Conservation (phyloP, 2,329 filamentous ascomycete genomes). For the Colletotrichum gloeosporioides region DNA sequence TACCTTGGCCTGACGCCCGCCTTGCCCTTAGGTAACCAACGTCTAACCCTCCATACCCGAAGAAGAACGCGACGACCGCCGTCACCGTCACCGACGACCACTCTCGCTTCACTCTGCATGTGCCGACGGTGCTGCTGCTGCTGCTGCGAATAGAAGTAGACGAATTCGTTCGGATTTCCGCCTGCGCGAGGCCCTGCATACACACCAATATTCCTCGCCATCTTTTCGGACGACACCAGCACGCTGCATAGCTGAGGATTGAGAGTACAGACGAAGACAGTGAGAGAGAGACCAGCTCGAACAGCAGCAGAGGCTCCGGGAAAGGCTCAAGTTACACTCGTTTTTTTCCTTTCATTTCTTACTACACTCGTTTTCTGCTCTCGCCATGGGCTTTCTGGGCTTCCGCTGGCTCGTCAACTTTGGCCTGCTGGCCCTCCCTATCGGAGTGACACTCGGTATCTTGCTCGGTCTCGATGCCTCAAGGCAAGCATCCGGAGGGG, state of each 20-base stretch:
- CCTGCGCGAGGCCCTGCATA: neutral
- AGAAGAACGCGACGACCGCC: neutral
- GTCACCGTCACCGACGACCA: neutral
- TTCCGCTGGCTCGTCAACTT: slow-evolving; percentile 54
- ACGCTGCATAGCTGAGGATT: neutral
- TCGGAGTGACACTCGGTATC: slow-evolving; percentile 54
- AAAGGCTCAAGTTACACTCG: neutral
- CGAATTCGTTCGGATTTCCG: slow-evolving; percentile 1
- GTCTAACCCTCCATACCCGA: neutral
- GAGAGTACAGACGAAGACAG: neutral
- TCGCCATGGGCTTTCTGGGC: slow-evolving; percentile 38
- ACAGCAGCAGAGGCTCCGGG: neutral
- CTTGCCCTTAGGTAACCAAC: neutral
- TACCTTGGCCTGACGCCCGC: neutral
- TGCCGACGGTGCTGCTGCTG: neutral
- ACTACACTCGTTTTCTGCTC: neutral
- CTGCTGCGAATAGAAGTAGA: neutral
- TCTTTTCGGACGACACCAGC: neutral
- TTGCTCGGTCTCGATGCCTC: slow-evolving; percentile 54
- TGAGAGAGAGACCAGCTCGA: neutral
- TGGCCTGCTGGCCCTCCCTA: slow-evolving; percentile 52
- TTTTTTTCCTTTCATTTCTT: neutral
- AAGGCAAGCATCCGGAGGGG: slow-evolving; percentile 44
- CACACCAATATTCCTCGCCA: neutral
- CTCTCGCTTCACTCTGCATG: neutral